Conservation (phyloP, 306 rosid species). For the Cucumis melo region DNA sequence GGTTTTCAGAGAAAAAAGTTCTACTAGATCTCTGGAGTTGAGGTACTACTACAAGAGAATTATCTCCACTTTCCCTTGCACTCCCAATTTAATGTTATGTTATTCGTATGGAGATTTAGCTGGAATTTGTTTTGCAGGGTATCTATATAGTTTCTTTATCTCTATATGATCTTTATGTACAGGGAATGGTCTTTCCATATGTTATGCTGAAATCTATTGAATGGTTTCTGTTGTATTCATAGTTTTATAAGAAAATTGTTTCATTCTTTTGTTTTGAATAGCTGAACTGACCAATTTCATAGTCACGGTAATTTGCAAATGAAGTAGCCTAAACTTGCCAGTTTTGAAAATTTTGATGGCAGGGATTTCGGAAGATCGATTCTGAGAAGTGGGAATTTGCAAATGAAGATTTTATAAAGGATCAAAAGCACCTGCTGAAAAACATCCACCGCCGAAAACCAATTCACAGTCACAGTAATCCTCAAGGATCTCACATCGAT, state of each 20-base stretch:
- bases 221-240: background rate
- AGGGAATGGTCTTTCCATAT: background rate
- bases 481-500: constrained; percentile 66
- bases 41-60: background rate
- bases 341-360: constrained; percentile 12
- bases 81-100: background rate
- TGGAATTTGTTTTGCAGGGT: background rate
- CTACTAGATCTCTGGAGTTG: background rate
- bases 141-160: background rate
- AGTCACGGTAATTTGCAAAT: too few species aligned
- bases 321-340: background rate
- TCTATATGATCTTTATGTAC: background rate
- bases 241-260: background rate
- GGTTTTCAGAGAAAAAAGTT: background rate
- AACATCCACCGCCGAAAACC: constrained; percentile 95
- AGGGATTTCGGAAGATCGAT: constrained; percentile 91
- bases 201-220: background rate
- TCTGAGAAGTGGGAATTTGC: constrained; percentile 93
- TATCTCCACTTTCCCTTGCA: background rate
- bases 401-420: constrained; percentile 87
- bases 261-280: background rate
- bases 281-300: background rate
- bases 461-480: constrained; percentile 91
- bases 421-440: constrained; percentile 84
- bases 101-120: background rate